phyloP scores from a whole-genome alignment of 306 rosid genomes.

The Citrullus mucosospermus region DNA sequence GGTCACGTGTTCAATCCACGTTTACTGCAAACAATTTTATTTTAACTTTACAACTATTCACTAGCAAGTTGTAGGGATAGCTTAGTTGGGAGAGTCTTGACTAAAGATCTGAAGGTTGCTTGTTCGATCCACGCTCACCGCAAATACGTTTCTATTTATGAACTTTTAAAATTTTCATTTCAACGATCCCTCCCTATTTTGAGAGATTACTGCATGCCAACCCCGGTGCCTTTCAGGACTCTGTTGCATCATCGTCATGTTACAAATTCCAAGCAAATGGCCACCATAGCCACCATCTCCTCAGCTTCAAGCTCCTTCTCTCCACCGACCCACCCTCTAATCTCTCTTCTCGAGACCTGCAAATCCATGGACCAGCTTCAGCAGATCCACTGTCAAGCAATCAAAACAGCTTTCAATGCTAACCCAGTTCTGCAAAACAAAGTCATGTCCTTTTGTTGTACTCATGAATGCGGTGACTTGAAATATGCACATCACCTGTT shows the following conservation, averaged over 20 bases:
- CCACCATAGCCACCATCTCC: constrained; percentile 16
- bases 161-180: too few species aligned
- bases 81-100: too few species aligned
- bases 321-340: constrained; percentile 1
- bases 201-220: not conserved
- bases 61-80: too few species aligned
- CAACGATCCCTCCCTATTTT: too few species aligned
- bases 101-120: too few species aligned
- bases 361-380: constrained; percentile 50
- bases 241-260: constrained; percentile 12
- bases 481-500: constrained; percentile 53
- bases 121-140: too few species aligned
- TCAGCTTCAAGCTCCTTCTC: not conserved
- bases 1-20: not conserved
- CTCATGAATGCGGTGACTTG: constrained; percentile 33
- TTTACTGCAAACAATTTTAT: not conserved
- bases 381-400: constrained; percentile 54
- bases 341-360: constrained; percentile 34
- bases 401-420: constrained; percentile 36
- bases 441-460: constrained; percentile 36
- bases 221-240: constrained; percentile 2
- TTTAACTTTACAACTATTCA: too few species aligned
- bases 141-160: too few species aligned
- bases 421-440: constrained; percentile 24
- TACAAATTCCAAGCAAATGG: constrained; percentile 17